Conservation (phyloP, 345 rosid genomes). For the Raphanus sativus region DNA sequence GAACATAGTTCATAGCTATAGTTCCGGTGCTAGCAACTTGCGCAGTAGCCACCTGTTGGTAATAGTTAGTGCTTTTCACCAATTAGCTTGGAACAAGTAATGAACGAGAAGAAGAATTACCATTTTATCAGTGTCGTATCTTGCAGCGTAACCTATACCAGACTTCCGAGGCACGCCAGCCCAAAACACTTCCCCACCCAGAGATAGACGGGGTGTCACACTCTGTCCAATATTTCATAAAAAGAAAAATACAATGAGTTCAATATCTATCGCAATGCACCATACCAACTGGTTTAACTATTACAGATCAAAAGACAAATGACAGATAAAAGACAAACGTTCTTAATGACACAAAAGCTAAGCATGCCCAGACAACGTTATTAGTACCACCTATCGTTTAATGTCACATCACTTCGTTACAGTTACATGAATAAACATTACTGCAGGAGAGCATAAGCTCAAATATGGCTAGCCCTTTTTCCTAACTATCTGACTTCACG, state of each 20-base stretch:
- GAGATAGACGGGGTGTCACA: slow-evolving; percentile 64
- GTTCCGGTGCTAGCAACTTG: slow-evolving; percentile 96
- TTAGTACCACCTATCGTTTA: too few relatives aligned
- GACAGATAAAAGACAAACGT: neutral
- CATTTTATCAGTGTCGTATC: slow-evolving; percentile 92
- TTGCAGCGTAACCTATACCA: slow-evolving; percentile 91
- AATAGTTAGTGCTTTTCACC: neutral
- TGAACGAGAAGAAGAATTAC: slow-evolving; percentile 39
- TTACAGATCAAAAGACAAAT: neutral
- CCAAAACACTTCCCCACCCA: slow-evolving; percentile 97
- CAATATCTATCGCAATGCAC: neutral
- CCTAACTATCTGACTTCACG: neutral
- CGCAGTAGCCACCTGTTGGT: slow-evolving; percentile 67
- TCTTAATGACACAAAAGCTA: neutral
- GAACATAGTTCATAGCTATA: slow-evolving; percentile 85
- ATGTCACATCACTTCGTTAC: neutral
- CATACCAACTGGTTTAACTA: neutral
- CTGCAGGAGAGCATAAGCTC: neutral
- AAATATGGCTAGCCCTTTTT: neutral
- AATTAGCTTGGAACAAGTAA: neutral
- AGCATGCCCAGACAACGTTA: neutral
- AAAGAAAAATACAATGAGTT: neutral
- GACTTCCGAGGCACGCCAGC: slow-evolving; percentile 97
- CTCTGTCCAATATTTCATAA: slow-evolving; percentile 50
- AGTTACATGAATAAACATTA: neutral